Conservation (phyloP, 2,329 filamentous ascomycete species). For the Chaetomiaceae sp. region DNA sequence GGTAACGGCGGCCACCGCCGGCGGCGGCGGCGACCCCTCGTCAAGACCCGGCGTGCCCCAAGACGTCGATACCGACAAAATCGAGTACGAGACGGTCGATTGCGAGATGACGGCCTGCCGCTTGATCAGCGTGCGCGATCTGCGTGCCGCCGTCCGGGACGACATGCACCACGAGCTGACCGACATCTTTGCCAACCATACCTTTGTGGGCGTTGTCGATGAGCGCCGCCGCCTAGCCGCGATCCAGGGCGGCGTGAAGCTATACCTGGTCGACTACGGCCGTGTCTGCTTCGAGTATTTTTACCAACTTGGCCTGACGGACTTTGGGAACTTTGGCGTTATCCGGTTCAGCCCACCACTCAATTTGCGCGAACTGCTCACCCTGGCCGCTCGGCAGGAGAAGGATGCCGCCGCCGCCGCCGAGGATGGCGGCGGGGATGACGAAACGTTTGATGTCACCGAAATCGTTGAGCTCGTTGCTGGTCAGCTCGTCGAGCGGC, state of each 20-base stretch:
- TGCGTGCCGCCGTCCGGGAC: constrained; percentile 74
- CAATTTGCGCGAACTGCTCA: constrained; percentile 62
- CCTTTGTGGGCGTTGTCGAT: constrained; percentile 90
- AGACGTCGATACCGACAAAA: constrained; percentile 36
- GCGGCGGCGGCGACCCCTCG: constrained; percentile 21
- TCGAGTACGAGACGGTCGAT: constrained; percentile 66
- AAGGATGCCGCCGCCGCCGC: constrained; percentile 36
- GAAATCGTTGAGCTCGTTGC: constrained; percentile 61
- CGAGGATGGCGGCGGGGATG: constrained; percentile 27
- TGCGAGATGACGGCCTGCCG: constrained; percentile 64
- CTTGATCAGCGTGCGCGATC: constrained; percentile 76
- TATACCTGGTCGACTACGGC: constrained; percentile 91
- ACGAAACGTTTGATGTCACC: constrained; percentile 58
- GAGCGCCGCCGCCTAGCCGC: constrained; percentile 80
- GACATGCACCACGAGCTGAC: constrained; percentile 79
- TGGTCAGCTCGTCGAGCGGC: constrained; percentile 63
- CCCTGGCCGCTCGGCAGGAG: constrained; percentile 67
- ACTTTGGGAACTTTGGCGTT: constrained; percentile 89
- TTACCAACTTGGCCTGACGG: constrained; percentile 88
- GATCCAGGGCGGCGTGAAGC: constrained; percentile 84
- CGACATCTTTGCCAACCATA: constrained; percentile 80
- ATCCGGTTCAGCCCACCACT: constrained; percentile 77
- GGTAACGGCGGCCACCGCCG: constrained; percentile 33
- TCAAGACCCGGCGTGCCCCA: constrained; percentile 22
- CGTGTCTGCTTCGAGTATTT: constrained; percentile 83